Evolutionary conservation across 108 stramenopile genomes (phyloP).

Genomic region (Conticribra weissflogii): DNA sequence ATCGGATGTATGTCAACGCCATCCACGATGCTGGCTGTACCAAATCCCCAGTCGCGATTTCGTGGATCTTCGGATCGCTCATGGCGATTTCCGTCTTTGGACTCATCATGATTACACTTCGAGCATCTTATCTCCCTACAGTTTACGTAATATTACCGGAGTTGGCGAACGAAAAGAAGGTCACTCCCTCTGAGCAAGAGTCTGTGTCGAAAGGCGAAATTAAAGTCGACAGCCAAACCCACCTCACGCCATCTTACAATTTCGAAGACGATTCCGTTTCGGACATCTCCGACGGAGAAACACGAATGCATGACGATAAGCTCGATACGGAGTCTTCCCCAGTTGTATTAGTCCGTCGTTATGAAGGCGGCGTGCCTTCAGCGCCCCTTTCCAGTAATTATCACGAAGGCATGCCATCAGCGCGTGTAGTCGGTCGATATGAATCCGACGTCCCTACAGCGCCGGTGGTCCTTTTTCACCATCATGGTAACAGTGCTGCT

Average conservation of each 20-base stretch:
- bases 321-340: too few relatives aligned
- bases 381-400: not conserved
- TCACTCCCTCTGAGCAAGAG: not conserved
- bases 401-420: too few relatives aligned
- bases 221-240: not conserved
- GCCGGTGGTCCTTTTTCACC: too few relatives aligned
- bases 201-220: not conserved
- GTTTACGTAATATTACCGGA: too few relatives aligned
- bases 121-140: conserved; percentile 19
- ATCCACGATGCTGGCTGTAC: conserved; percentile 22
- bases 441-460: too few relatives aligned
- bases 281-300: not conserved
- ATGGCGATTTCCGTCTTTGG: conserved; percentile 20
- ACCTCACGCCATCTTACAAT: not conserved
- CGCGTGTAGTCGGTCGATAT: too few relatives aligned
- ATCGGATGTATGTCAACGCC: conserved; percentile 21
- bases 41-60: conserved; percentile 8
- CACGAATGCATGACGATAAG: too few relatives aligned
- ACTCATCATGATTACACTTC: conserved; percentile 22
- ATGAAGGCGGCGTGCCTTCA: not conserved
- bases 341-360: not conserved
- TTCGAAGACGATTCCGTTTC: not conserved
- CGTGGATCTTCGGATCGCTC: conserved; percentile 23
- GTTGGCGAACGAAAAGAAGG: too few relatives aligned
- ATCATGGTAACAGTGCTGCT: too few relatives aligned